Conservation (phyloP, 1,284 basidiomycete species). For the Vanrija sp. region DNA sequence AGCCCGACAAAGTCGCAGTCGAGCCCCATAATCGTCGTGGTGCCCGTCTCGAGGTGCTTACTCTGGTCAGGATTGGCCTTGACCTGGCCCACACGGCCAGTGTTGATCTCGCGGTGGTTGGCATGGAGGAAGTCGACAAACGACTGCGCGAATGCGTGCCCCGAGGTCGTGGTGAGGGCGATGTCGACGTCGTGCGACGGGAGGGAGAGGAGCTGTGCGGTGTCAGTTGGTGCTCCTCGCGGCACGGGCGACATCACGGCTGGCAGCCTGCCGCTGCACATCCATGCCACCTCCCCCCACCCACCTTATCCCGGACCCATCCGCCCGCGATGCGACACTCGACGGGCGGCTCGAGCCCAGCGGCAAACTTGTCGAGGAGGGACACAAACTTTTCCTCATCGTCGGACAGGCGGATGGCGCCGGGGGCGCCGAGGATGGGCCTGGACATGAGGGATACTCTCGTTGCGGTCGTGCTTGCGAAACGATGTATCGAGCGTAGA, state of each 20-base stretch:
- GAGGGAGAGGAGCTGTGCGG: constrained; percentile 71
- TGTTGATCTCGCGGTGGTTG: constrained; percentile 52
- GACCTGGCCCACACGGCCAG: constrained; percentile 68
- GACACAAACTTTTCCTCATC: constrained; percentile 38
- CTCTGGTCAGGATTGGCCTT: constrained; percentile 95
- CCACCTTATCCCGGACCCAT: constrained; percentile 96
- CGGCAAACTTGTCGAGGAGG: constrained; percentile 42
- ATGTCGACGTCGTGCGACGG: constrained; percentile 92
- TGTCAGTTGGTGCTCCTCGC: not conserved
- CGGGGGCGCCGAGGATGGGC: constrained; percentile 8
- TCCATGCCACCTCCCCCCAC: constrained; percentile 11
- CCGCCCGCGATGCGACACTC: constrained; percentile 86
- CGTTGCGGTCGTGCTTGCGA: too few relatives aligned
- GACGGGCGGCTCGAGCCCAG: constrained; percentile 47
- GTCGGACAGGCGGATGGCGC: constrained; percentile 6
- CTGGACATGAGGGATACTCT: not conserved
- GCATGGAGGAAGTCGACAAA: constrained; percentile 62
- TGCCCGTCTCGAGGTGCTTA: constrained; percentile 96
- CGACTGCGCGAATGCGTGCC: constrained; percentile 78
- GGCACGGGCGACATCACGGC: not conserved
- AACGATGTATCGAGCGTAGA: too few relatives aligned
- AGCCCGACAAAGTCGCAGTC: constrained; percentile 95
- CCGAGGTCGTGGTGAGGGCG: constrained; percentile 84
- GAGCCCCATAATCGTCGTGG: constrained; percentile 74
- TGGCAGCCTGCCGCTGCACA: not conserved